Percentiles rank a stretch among this genome's conserved stretches.
These are phyloP conservation scores for Moesziomyces aphidis DNA, from an alignment of 1,284 basidiomycete species.

Conservation along the genomic window DNA sequence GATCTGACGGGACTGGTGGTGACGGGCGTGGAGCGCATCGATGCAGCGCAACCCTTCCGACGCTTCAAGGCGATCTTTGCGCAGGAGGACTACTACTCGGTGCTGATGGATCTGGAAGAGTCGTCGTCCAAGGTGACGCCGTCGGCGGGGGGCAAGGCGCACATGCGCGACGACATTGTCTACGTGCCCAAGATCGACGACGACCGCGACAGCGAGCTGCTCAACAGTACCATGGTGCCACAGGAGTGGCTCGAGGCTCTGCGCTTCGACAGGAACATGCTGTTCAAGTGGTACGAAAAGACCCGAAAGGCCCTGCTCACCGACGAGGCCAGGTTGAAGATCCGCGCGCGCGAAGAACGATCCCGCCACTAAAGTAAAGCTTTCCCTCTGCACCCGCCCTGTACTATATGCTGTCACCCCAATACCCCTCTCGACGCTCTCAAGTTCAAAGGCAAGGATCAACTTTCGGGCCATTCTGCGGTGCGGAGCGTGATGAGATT, in stretches of 20 bases:
- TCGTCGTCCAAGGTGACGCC: conserved; percentile 15
- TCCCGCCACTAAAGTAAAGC: conserved; percentile 9
- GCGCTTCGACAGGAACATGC: conserved; percentile 35
- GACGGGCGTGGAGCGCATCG: conserved; percentile 47
- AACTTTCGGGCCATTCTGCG: too few species aligned
- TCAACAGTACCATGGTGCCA: conserved; percentile 28
- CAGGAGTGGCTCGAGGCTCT: conserved; percentile 38
- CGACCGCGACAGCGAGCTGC: conserved; percentile 39
- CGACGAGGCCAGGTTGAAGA: conserved; percentile 25
- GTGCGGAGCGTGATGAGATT: too few species aligned
- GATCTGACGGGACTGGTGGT: conserved; percentile 64
- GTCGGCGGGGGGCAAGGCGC: neutral
- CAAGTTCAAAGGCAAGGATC: neutral
- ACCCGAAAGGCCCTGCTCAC: conserved; percentile 31
- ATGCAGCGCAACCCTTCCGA: conserved; percentile 13
- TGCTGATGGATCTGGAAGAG: conserved; percentile 62
- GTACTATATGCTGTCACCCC: neutral
- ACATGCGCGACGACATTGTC: conserved; percentile 57
- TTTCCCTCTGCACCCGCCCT: neutral
- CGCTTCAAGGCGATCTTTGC: conserved; percentile 60
- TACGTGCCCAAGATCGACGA: conserved; percentile 63
- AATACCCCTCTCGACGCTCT: neutral
- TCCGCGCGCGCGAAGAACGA: conserved; percentile 25
- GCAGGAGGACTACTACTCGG: conserved; percentile 58
- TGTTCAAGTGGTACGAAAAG: conserved; percentile 52